Evolutionary conservation across 768 basidiomycete genomes (phyloP).

Genomic region (Boletus rubroflammeus): DNA sequence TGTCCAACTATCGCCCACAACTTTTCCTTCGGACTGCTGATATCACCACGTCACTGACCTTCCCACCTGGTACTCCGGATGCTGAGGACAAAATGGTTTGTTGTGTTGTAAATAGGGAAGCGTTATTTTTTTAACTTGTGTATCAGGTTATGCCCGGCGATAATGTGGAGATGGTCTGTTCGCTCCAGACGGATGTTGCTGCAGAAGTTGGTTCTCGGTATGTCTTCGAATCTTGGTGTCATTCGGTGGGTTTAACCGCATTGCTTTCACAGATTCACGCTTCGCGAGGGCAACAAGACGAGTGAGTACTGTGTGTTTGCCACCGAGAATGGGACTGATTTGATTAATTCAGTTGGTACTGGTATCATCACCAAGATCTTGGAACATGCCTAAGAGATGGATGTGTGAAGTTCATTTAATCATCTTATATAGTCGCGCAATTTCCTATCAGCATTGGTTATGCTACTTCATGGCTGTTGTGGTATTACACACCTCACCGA

Average conservation of each 20-base stretch:
- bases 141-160: conserved; percentile 92
- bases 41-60: conserved; percentile 78
- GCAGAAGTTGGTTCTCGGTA: conserved; percentile 83
- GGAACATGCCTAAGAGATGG: conserved; percentile 33
- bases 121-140: neutral
- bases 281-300: conserved; percentile 93
- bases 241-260: neutral
- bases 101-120: neutral
- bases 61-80: conserved; percentile 81
- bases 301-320: conserved; percentile 42
- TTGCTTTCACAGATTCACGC: conserved; percentile 58
- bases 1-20: conserved; percentile 91
- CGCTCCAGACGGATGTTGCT: conserved; percentile 80
- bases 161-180: conserved; percentile 90
- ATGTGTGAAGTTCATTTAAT: conserved; percentile 14
- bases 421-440: conserved; percentile 16
- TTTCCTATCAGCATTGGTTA: conserved; percentile 23
- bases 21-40: conserved; percentile 96
- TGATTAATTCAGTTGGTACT: conserved; percentile 66
- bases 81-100: conserved; percentile 84
- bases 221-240: conserved; percentile 5
- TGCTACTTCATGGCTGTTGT: neutral
- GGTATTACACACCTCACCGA: neutral
- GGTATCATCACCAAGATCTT: conserved; percentile 90
- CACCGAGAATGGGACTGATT: conserved; percentile 10